These are phyloP conservation scores for Xeromyces bisporus DNA, from an alignment of 495 filamentous ascomycete genomes.

Conservation along the genomic window DNA sequence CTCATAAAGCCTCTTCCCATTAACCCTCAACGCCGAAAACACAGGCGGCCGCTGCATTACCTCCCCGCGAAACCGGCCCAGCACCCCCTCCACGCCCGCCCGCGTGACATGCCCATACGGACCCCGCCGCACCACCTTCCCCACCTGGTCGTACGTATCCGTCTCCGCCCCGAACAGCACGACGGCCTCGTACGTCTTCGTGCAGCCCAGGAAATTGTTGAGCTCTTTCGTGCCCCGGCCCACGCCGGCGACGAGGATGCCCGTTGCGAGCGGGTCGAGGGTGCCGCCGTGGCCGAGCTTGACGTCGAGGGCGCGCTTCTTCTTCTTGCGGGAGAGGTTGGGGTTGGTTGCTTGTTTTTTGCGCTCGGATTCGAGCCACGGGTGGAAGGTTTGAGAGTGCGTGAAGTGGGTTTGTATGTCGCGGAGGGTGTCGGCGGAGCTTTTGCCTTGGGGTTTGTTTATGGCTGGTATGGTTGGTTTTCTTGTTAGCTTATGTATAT, in stretches of 20 bases:
- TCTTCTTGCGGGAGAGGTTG: conserved; percentile 35
- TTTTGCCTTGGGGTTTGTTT: conserved; percentile 75
- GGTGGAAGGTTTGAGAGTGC: conserved; percentile 56
- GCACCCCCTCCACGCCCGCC: conserved; percentile 56
- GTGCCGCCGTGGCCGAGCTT: conserved; percentile 97
- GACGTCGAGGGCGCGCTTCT: conserved; percentile 45
- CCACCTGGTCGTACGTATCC: conserved; percentile 75
- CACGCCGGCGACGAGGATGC: conserved; percentile 75
- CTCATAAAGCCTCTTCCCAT: conserved; percentile 88
- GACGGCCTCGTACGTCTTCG: conserved; percentile 80
- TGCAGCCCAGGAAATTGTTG: conserved; percentile 61
- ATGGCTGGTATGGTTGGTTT: conserved; percentile 41
- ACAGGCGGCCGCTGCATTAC: conserved; percentile 86
- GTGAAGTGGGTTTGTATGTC: conserved; percentile 68
- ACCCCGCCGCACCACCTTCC: conserved; percentile 59
- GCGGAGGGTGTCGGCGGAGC: conserved; percentile 77
- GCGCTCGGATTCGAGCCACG: conserved; percentile 48
- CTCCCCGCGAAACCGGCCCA: conserved; percentile 63
- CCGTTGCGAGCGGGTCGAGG: conserved; percentile 83
- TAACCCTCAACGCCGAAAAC: conserved; percentile 75
- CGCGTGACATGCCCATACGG: conserved; percentile 64
- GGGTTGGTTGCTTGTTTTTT: conserved; percentile 32
- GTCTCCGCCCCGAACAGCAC: conserved; percentile 85
- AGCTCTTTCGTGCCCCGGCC: conserved; percentile 78
- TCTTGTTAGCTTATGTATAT: conserved; percentile 1